A percentile compares a stretch with the other conserved stretches of the same genome.
Conservation (phyloP, 768 basidiomycete genomes). For the Kockovaella imperatae region DNA sequence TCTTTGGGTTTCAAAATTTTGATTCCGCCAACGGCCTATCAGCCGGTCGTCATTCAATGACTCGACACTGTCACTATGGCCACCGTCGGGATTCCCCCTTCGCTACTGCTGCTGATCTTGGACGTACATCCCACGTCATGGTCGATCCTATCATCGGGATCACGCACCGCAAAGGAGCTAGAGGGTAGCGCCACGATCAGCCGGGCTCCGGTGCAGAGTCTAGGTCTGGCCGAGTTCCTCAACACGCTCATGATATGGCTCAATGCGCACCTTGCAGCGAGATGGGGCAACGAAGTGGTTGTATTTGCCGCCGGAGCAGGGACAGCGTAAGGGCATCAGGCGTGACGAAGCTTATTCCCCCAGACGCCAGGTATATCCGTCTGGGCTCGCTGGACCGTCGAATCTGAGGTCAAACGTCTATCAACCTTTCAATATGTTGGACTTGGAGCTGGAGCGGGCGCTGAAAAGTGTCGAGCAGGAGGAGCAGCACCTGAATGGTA, state of each 20-base stretch:
- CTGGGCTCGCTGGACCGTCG: not conserved
- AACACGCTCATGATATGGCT: slow-evolving; percentile 81
- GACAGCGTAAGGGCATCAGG: slow-evolving; percentile 17
- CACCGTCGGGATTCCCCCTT: no score
- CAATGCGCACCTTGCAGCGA: slow-evolving; percentile 83
- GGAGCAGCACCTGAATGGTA: slow-evolving; percentile 23
- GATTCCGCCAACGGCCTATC: not conserved
- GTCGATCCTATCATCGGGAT: slow-evolving; percentile 60
- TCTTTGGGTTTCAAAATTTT: no score
- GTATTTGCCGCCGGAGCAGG: slow-evolving; percentile 66
- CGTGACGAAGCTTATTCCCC: not conserved
- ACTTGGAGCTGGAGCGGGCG: slow-evolving; percentile 57
- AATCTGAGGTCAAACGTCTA: slow-evolving; percentile 58
- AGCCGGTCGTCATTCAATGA: slow-evolving; percentile 1
- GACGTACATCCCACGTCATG: slow-evolving; percentile 83
- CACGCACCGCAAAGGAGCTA: slow-evolving; percentile 7
- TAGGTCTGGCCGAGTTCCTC: slow-evolving; percentile 66
- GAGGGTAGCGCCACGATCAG: slow-evolving; percentile 5
- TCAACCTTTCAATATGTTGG: slow-evolving; percentile 70
- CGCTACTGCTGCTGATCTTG: slow-evolving; percentile 71
- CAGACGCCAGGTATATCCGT: no score
- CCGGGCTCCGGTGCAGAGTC: slow-evolving; percentile 45
- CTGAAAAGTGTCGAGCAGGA: slow-evolving; percentile 59
- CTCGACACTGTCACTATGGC: no score
- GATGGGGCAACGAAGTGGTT: slow-evolving; percentile 85